A percentile compares a stretch with the other conserved stretches of the same genome.
Evolutionary conservation across 306 rosid genomes (phyloP).

Genomic region (Gastrolobium villosum): DNA sequence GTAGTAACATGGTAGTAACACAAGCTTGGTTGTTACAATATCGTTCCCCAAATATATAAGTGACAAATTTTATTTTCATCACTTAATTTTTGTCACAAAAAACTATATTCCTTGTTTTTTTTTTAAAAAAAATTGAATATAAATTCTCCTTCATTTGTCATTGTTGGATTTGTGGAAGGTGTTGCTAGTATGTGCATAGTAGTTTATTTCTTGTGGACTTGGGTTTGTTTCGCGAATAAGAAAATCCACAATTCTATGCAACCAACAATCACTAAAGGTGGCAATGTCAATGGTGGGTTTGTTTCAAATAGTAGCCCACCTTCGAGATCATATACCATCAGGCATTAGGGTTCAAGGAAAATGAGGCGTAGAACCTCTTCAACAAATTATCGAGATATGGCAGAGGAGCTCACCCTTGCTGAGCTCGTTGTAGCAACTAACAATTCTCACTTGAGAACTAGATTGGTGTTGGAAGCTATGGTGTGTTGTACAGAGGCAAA

Average conservation of each 20-base stretch:
- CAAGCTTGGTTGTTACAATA: too few relatives aligned
- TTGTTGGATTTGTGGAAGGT: conserved; percentile 81
- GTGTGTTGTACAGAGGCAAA: conserved; percentile 87
- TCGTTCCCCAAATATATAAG: too few relatives aligned
- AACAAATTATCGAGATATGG: conserved; percentile 72
- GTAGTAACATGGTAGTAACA: too few relatives aligned
- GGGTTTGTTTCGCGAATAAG: conserved; percentile 88
- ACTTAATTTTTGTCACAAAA: too few relatives aligned
- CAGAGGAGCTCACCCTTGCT: conserved; percentile 78
- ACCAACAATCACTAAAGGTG: conserved; percentile 85
- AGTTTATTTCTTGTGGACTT: conserved; percentile 81
- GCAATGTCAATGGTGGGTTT: conserved; percentile 62
- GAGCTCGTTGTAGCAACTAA: conserved; percentile 86
- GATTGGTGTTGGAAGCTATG: conserved; percentile 95
- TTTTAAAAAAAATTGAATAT: too few relatives aligned
- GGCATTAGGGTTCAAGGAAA: conserved; percentile 81
- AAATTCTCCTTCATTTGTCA: conserved; percentile 56
- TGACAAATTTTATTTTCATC: too few relatives aligned
- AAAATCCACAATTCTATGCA: conserved; percentile 93
- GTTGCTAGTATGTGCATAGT: conserved; percentile 77
- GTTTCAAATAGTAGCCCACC: conserved; percentile 71
- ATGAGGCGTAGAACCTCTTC: conserved; percentile 94
- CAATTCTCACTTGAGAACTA: conserved; percentile 70
- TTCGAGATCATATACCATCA: conserved; percentile 75
- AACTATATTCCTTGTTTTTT: too few relatives aligned